Conservation (phyloP, 1,284 basidiomycete species). For the Trichosporon sp. region DNA sequence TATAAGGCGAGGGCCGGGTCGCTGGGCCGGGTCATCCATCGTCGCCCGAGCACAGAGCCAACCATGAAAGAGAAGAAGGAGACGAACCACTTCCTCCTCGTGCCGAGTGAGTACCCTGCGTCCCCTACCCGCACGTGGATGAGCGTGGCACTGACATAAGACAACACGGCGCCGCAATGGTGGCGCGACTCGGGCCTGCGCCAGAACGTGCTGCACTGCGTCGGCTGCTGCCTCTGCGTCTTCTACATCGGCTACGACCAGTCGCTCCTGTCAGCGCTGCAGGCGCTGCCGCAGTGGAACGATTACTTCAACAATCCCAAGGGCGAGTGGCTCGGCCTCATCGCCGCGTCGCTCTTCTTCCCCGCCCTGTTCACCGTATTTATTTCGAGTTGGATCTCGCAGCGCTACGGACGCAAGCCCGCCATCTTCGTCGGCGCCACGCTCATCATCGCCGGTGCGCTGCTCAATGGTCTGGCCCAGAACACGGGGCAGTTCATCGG, state of each 20-base stretch:
- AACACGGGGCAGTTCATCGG: slow-evolving; percentile 20
- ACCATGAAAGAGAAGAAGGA: neutral
- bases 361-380: slow-evolving; percentile 28
- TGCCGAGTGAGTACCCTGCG: neutral
- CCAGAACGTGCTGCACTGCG: slow-evolving; percentile 25
- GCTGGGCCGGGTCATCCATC: neutral
- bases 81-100: slow-evolving; percentile 1
- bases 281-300: slow-evolving; percentile 27
- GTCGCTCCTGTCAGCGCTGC: slow-evolving; percentile 25
- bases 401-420: slow-evolving; percentile 24
- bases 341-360: slow-evolving; percentile 28
- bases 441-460: slow-evolving; percentile 27
- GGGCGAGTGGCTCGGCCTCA: slow-evolving; percentile 27
- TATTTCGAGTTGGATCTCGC: slow-evolving; percentile 22
- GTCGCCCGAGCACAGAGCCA: neutral
- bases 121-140: neutral
- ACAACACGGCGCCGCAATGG: slow-evolving; percentile 31
- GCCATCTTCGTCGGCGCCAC: slow-evolving; percentile 26
- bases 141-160: slow-evolving; percentile 3
- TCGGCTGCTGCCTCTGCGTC: slow-evolving; percentile 25
- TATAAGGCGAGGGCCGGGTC: neutral
- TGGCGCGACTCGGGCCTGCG: slow-evolving; percentile 30
- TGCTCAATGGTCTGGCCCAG: slow-evolving; percentile 29
- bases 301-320: slow-evolving; percentile 28
- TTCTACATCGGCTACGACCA: slow-evolving; percentile 31